Conservation (phyloP, 2,329 filamentous ascomycete species). For the Cladophialophora bantiana region DNA sequence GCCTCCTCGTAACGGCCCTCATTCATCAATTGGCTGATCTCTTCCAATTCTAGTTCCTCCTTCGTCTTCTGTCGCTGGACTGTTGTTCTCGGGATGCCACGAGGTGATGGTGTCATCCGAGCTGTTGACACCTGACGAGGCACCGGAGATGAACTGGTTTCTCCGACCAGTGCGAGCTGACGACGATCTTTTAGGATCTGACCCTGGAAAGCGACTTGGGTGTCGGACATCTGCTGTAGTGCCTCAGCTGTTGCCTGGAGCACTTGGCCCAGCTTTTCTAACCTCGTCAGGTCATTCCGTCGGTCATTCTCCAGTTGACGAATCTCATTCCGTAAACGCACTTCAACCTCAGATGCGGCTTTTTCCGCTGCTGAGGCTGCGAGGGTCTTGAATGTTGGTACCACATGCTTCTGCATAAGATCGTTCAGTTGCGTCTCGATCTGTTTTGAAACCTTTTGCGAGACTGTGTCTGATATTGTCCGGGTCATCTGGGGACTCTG, state of each 20-base stretch:
- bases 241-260: constrained; percentile 62
- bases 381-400: constrained; percentile 70
- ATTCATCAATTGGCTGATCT: constrained; percentile 51
- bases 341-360: constrained; percentile 72
- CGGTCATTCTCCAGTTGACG: constrained; percentile 60
- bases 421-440: constrained; percentile 73
- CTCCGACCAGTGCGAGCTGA: constrained; percentile 32
- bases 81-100: constrained; percentile 33
- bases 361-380: constrained; percentile 72
- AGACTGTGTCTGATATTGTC: constrained; percentile 74
- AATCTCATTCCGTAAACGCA: constrained; percentile 60
- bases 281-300: constrained; percentile 63
- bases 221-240: constrained; percentile 52
- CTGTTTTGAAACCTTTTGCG: constrained; percentile 68
- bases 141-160: constrained; percentile 42
- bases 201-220: constrained; percentile 51
- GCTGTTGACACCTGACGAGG: constrained; percentile 38
- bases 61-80: constrained; percentile 34
- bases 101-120: constrained; percentile 38
- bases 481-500: constrained; percentile 77
- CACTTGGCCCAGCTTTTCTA: constrained; percentile 65
- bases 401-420: constrained; percentile 68
- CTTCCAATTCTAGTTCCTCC: constrained; percentile 52
- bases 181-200: constrained; percentile 47
- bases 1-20: constrained; percentile 53